Evolutionary conservation across 306 rosid genomes (phyloP), one percentile per base, ranked within the genome.

Genomic region (Neltuma alba): DNA sequence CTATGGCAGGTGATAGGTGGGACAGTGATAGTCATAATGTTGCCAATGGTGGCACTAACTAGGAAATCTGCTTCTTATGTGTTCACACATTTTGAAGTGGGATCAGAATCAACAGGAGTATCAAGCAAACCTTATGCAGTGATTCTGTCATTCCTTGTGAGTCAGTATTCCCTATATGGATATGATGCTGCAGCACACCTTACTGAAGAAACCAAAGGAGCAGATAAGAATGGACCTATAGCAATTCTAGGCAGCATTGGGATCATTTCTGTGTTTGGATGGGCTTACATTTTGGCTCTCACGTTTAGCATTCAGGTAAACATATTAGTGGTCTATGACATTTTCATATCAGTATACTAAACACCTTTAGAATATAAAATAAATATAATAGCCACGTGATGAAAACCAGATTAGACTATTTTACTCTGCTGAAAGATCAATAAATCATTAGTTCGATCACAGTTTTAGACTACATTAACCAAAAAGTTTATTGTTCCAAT

Each of bases 181-280:
- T 93, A 93, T 70, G 98, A 93, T 87, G 97, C 98, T 33, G 97
- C 98, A 62, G 98, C 97, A 41, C 98, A 93, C 88, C 58, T 93
- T 58, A 93, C 98, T 6, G 94, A 93, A 83, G 98, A 93, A 89
- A 91, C 98, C 57, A 93, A 81, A 88, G 94, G 93, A 27, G 97
- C 98, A 18, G 98, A 91, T 79, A 93, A 84, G 87, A 93, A 91
- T 73, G 97, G 98, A 52, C 98, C 97, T 7, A 91, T 84, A 65
- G 97, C 97, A 54, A 93, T 93, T 85, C 84, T 91, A 15, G 86
- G 93, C 8, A 93, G 94, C 82, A 86, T 93, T 30, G 98, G 89
- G 21, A 91, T 93, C 60, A 91, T 93, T 80, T 84, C 97, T 18
- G 64, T 91, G 5, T 93, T 93, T 72, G 97, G 97, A 40, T 91